These are phyloP conservation scores for Botrytis paeoniae DNA, from an alignment of 2,329 filamentous ascomycete genomes.

Conservation along the genomic window DNA sequence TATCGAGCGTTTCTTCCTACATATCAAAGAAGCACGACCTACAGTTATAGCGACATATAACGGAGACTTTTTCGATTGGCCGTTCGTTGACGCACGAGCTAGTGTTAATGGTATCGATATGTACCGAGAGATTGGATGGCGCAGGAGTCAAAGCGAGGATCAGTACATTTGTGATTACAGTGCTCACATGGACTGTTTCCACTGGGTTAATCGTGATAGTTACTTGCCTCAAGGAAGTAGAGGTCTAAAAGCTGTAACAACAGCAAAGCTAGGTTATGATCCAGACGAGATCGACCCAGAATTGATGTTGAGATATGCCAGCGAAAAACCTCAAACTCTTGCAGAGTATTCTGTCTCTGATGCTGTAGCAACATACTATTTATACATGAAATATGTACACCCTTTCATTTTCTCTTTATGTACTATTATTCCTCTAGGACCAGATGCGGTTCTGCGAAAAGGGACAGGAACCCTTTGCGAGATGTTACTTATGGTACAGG, in stretches of 20 bases:
- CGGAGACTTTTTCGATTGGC: constrained; percentile 99
- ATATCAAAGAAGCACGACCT: constrained; percentile 90
- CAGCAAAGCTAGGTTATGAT: constrained; percentile 96
- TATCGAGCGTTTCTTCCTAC: constrained; percentile 88
- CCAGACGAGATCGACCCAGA: constrained; percentile 97
- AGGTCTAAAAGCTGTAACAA: constrained; percentile 95
- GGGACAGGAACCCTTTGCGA: constrained; percentile 98
- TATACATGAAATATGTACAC: constrained; percentile 99
- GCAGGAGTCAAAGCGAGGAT: constrained; percentile 82
- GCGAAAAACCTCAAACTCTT: constrained; percentile 85
- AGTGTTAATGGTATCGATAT: constrained; percentile 96
- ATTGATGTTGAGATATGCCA: constrained; percentile 90
- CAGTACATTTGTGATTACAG: constrained; percentile 96
- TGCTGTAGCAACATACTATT: constrained; percentile 95
- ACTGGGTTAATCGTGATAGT: constrained; percentile 98
- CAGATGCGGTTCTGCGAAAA: constrained; percentile 90
- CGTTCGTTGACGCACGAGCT: constrained; percentile 90
- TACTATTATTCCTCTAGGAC: constrained; percentile 89
- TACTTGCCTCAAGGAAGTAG: constrained; percentile 96
- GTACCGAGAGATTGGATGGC: constrained; percentile 98
- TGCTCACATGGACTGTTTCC: constrained; percentile 98
- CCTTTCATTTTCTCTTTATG: constrained; percentile 98
- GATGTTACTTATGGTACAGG: constrained; percentile 99
- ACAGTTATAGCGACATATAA: constrained; percentile 99
- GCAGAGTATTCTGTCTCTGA: constrained; percentile 99